Evolutionary conservation across 345 rosid species (phyloP), one percentile per base, ranked within the genome.

Genomic region (Rhizophora mangle): DNA sequence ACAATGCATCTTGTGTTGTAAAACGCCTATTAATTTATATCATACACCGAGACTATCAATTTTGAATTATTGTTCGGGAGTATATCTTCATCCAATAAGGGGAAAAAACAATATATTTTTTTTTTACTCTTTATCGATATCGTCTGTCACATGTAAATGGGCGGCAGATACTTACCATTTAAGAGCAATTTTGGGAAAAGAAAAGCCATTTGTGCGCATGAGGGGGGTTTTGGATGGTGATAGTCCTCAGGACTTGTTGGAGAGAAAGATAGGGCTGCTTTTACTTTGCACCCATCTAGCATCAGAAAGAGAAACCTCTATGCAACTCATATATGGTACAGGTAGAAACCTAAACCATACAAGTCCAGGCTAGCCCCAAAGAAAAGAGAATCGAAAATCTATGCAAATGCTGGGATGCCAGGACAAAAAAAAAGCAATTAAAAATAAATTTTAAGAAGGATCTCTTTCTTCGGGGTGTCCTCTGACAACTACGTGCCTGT

Each of bases 401-500:
- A 62, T 68, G 66, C 67, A 60, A 55, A 56, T 24, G 21, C 43
- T 7, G 43, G 43, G 11, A 54, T 9, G 29, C 58, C 8, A 73
- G 72, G 77, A 73, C 80, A 77, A 75, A 72, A n/a, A n/a, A 7
- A 65, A 61, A 67, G 68, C 63, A 47, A 70, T 64, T 62, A 57
- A 19, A 54, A 64, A 26, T 71, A 55, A 59, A 66, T 68, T 49
- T 72, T 79, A 79, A 5, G 1, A n/a, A n/a, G 19, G 19, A 71
- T 81, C 75, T 82, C 76, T 82, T 84, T 73, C 82, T 65, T 60
- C 82, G 78, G 86, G 43, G 60, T 65, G 53, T 67, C 78, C 57
- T 10, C 85, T 84, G 85, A 82, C 84, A 74, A 69, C 81, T 80
- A 79, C 77, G 81, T 73, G 67, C 75, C 81, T 65, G 77, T 81